Evolutionary conservation across 305 asterid genomes (phyloP).

Genomic region (Ilex paraguariensis): DNA sequence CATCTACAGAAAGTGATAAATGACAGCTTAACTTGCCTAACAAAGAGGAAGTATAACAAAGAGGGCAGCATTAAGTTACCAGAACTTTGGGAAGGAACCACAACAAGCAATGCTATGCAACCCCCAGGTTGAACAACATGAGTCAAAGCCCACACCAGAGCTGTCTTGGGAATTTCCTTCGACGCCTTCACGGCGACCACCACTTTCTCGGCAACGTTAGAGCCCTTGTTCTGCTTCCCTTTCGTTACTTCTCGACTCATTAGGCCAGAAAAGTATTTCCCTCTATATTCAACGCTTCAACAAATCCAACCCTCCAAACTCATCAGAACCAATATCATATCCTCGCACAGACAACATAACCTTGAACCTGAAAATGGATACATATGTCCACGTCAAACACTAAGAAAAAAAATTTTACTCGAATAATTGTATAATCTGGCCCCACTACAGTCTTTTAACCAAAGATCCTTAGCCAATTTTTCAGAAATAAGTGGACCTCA

Average conservation of each 20-base stretch:
- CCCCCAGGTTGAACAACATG: constrained; percentile 99
- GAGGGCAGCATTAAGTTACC: constrained; percentile 36
- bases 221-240: constrained; percentile 50
- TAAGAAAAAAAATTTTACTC: too few relatives aligned
- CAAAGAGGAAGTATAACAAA: constrained; percentile 9
- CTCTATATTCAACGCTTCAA: neutral
- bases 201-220: constrained; percentile 68
- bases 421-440: too few relatives aligned
- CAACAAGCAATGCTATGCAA: constrained; percentile 91
- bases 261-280: constrained; percentile 11
- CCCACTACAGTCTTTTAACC: too few relatives aligned
- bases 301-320: neutral
- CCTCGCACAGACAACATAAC: too few relatives aligned
- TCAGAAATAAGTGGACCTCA: too few relatives aligned
- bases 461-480: too few relatives aligned
- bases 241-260: constrained; percentile 76
- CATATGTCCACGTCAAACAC: too few relatives aligned
- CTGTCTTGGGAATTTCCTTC: constrained; percentile 90
- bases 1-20: neutral
- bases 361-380: too few relatives aligned
- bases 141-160: constrained; percentile 91
- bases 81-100: constrained; percentile 61
- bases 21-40: neutral
- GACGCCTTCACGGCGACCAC: constrained; percentile 99
- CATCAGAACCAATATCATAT: neutral